These are phyloP conservation scores for Cladorrhinum samala DNA, from an alignment of 495 filamentous ascomycete genomes.

Conservation along the genomic window DNA sequence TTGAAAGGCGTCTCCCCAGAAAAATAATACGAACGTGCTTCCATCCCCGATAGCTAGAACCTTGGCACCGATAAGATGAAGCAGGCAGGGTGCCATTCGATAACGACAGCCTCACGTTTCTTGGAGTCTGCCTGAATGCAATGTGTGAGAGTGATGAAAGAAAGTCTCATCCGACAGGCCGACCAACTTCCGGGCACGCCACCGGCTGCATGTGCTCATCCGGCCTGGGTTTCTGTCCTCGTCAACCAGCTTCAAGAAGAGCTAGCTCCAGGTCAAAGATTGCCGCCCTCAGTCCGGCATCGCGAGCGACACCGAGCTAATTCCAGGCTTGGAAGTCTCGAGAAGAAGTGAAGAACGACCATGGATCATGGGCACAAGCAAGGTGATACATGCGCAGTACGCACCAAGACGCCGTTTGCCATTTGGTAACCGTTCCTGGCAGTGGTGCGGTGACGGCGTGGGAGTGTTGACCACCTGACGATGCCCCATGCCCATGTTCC, in stretches of 20 bases:
- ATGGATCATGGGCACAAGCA: neutral
- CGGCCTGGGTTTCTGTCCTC: neutral
- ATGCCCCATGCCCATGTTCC: slow-evolving; percentile 7
- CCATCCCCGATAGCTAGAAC: neutral
- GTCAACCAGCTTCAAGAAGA: too few relatives aligned
- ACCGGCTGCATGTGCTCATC: neutral
- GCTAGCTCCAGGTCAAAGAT: too few relatives aligned
- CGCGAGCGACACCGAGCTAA: too few relatives aligned
- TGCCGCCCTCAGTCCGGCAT: too few relatives aligned
- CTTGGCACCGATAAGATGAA: neutral
- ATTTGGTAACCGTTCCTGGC: slow-evolving; percentile 12
- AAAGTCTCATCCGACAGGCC: neutral
- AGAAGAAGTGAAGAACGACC: neutral
- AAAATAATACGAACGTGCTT: too few relatives aligned
- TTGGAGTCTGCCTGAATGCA: too few relatives aligned
- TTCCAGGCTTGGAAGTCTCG: neutral
- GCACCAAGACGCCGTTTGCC: too few relatives aligned
- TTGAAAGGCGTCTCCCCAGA: neutral
- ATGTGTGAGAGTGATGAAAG: neutral
- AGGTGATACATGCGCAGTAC: too few relatives aligned
- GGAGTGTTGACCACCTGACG: slow-evolving; percentile 11
- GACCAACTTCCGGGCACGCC: neutral
- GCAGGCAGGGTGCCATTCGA: neutral
- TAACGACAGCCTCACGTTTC: neutral
- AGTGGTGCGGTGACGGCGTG: slow-evolving; percentile 5